Conservation (phyloP, 352 stramenopile species). For the Phytophthora parvispora region DNA sequence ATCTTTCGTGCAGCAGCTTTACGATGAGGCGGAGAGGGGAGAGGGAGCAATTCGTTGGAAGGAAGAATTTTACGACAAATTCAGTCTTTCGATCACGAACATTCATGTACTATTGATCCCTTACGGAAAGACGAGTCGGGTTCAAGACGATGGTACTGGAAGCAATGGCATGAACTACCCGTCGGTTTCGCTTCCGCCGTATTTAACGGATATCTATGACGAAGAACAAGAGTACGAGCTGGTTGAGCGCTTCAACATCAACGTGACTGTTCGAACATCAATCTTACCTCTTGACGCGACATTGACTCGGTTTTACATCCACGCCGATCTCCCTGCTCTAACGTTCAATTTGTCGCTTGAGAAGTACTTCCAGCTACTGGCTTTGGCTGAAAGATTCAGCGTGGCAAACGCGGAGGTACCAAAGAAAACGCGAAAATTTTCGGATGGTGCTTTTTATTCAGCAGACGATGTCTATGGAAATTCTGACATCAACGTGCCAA, state of each 20-base stretch:
- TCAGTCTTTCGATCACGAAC: constrained; percentile 85
- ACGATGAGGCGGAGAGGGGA: constrained; percentile 87
- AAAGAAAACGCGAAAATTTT: constrained; percentile 34
- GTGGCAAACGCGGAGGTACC: constrained; percentile 38
- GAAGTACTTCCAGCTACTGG: constrained; percentile 83
- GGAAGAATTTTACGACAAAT: constrained; percentile 94
- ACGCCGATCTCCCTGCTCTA: constrained; percentile 85
- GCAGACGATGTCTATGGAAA: constrained; percentile 19
- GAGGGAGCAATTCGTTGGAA: constrained; percentile 91
- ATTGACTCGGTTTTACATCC: constrained; percentile 84
- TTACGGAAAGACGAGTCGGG: constrained; percentile 58
- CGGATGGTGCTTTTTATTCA: constrained; percentile 18
- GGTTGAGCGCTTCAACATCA: constrained; percentile 90
- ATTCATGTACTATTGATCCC: constrained; percentile 87
- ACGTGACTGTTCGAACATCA: constrained; percentile 86
- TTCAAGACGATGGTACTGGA: constrained; percentile 27
- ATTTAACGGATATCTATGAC: constrained; percentile 52
- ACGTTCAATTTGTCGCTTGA: constrained; percentile 89
- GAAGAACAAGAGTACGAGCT: constrained; percentile 80
- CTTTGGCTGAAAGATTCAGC: constrained; percentile 71
- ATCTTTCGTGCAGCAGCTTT: constrained; percentile 89
- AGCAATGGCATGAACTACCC: constrained; percentile 38
- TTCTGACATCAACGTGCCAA: constrained; percentile 3
- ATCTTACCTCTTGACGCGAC: constrained; percentile 88
- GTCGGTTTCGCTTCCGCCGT: constrained; percentile 52